Evolutionary conservation across 192 early-diverging fungal genomes (phyloP).

Genomic region (Paraglomus occultum): DNA sequence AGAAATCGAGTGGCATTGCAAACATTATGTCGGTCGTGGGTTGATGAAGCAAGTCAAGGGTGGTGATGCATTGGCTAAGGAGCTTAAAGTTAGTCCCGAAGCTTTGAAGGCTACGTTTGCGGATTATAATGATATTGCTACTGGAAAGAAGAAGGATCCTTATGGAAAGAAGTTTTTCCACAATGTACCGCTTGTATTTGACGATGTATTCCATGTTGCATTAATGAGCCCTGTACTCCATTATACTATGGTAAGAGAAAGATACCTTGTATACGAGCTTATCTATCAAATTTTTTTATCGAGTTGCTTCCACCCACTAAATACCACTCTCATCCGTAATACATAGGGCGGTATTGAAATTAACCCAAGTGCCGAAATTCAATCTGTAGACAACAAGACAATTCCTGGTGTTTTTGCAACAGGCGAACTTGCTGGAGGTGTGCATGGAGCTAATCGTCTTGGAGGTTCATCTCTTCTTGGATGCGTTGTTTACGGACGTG

Average conservation of each 20-base stretch:
- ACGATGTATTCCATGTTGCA: slow-evolving; percentile 62
- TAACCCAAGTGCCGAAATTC: slow-evolving; percentile 63
- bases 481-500: slow-evolving; percentile 95
- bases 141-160: slow-evolving; percentile 55
- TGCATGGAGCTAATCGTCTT: slow-evolving; percentile 95
- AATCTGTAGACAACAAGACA: slow-evolving; percentile 47
- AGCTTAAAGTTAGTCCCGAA: slow-evolving; percentile 57
- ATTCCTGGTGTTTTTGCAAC: slow-evolving; percentile 86
- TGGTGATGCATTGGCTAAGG: slow-evolving; percentile 76
- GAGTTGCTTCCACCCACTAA: neutral
- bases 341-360: slow-evolving; percentile 82
- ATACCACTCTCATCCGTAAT: slow-evolving; percentile 31
- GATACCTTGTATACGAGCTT: slow-evolving; percentile 32
- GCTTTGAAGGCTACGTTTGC: slow-evolving; percentile 56
- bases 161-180: slow-evolving; percentile 73
- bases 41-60: slow-evolving; percentile 80
- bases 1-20: slow-evolving; percentile 93
- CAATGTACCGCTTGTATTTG: slow-evolving; percentile 53
- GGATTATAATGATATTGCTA: slow-evolving; percentile 59
- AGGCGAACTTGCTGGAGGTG: slow-evolving; percentile 94
- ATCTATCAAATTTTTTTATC: slow-evolving; percentile 39
- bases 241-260: slow-evolving; percentile 76
- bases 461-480: slow-evolving; percentile 92
- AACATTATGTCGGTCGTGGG: slow-evolving; percentile 87
- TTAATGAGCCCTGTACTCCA: slow-evolving; percentile 80